A percentile compares a stretch with the other conserved stretches of the same genome.
These are phyloP conservation scores for Pythium pyrilobum DNA, from an alignment of 352 stramenopile species.

Conservation along the genomic window DNA sequence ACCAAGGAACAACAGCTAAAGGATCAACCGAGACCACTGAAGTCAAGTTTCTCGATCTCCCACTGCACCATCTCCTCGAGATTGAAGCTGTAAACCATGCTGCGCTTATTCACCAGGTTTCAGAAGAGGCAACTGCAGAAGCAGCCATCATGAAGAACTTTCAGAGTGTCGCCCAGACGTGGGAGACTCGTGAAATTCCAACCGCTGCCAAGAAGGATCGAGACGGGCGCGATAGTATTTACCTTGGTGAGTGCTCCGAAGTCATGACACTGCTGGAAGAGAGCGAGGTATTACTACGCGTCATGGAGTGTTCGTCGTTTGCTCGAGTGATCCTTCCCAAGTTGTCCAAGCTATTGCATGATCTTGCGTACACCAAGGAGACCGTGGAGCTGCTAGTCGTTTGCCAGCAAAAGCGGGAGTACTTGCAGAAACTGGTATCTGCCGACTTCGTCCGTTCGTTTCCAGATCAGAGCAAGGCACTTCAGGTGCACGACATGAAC, in stretches of 20 bases:
- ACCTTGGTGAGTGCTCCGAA: slow-evolving; percentile 52
- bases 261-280: slow-evolving; percentile 56
- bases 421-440: slow-evolving; percentile 54
- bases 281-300: slow-evolving; percentile 61
- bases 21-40: background rate
- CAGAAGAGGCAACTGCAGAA: slow-evolving; percentile 65
- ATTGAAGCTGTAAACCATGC: slow-evolving; percentile 35
- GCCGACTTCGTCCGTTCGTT: slow-evolving; percentile 56
- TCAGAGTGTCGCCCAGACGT: slow-evolving; percentile 44
- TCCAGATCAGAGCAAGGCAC: slow-evolving; percentile 45
- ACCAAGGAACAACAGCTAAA: background rate
- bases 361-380: slow-evolving; percentile 44
- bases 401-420: slow-evolving; percentile 64
- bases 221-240: slow-evolving; percentile 50
- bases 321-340: slow-evolving; percentile 42
- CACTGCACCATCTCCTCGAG: slow-evolving; percentile 46
- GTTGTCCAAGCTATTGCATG: slow-evolving; percentile 39
- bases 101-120: slow-evolving; percentile 50
- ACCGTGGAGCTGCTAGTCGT: slow-evolving; percentile 46
- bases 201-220: slow-evolving; percentile 41
- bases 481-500: slow-evolving; percentile 44
- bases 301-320: slow-evolving; percentile 72
- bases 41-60: slow-evolving; percentile 33
- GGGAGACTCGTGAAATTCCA: slow-evolving; percentile 56
- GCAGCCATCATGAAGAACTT: slow-evolving; percentile 57